phyloP scores from a whole-genome alignment of 1,284 basidiomycete genomes.

The Austroboletus niveus region DNA sequence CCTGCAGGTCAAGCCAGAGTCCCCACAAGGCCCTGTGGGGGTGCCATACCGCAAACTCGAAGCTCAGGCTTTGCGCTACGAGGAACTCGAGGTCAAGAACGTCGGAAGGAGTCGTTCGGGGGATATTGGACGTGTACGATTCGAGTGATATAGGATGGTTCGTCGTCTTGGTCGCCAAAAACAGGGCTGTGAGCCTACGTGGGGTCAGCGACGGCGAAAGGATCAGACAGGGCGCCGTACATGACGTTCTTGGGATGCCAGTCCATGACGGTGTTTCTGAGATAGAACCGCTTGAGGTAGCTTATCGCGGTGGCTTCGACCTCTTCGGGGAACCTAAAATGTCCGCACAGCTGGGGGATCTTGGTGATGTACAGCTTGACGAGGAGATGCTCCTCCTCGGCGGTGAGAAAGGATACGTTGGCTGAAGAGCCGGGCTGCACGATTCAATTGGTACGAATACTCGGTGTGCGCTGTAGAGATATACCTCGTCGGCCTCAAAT shows the following conservation, averaged over 20 bases:
- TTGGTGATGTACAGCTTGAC: constrained; percentile 90
- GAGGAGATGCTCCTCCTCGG: constrained; percentile 85
- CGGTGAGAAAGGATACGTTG: constrained; percentile 36
- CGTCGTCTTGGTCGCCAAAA: constrained; percentile 95
- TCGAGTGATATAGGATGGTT: constrained; percentile 90
- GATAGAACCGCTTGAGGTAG: constrained; percentile 96
- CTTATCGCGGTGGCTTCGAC: constrained; percentile 91
- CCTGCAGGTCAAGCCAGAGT: constrained; percentile 88
- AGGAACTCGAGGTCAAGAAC: constrained; percentile 94
- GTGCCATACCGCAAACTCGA: constrained; percentile 93
- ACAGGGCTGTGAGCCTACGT: constrained; percentile 88
- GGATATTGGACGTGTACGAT: constrained; percentile 77
- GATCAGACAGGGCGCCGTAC: constrained; percentile 48
- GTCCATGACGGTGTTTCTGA: constrained; percentile 98
- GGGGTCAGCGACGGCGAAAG: constrained; percentile 4
- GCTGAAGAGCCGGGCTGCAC: constrained; percentile 25
- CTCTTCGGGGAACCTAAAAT: constrained; percentile 86
- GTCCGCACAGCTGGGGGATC: constrained; percentile 80
- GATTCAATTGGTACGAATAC: constrained; percentile 10
- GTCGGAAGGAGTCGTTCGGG: constrained; percentile 75
- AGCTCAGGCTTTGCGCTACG: constrained; percentile 88
- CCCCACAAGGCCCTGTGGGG: constrained; percentile 89
- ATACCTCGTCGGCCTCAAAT: constrained; percentile 79
- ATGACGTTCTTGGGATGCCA: constrained; percentile 99
- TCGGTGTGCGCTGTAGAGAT: constrained; percentile 9